Evolutionary conservation across 179 eudicot species (phyloP).

Genomic region (Beta lomatogona): DNA sequence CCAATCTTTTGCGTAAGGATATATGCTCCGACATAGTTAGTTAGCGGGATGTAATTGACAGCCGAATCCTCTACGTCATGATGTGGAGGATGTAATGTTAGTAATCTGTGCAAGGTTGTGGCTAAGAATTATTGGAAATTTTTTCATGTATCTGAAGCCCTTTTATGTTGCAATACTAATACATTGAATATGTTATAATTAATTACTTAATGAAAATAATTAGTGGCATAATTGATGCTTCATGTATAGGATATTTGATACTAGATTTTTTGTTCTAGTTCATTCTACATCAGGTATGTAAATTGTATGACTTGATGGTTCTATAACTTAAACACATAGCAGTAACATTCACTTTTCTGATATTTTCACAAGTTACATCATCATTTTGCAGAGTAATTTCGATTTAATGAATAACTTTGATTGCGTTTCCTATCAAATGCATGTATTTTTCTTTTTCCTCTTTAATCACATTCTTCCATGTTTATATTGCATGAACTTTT

Average conservation of each 20-base stretch:
- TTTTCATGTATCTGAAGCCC: background rate
- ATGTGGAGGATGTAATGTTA: conserved; percentile 3
- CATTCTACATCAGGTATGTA: background rate
- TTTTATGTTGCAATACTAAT: background rate
- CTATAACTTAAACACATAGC: background rate
- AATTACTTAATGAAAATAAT: background rate
- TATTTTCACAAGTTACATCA: too few relatives aligned
- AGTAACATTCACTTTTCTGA: background rate
- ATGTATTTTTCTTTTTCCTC: background rate
- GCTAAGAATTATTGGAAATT: conserved; percentile 9
- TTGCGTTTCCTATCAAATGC: background rate
- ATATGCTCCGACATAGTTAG: background rate
- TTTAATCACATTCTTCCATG: background rate
- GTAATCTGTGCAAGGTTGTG: conserved; percentile 6
- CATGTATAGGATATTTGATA: background rate
- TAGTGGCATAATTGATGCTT: background rate
- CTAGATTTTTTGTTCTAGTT: background rate
- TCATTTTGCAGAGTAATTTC: too few relatives aligned
- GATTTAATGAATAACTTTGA: background rate
- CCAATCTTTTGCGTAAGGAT: conserved; percentile 19
- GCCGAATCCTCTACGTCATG: background rate
- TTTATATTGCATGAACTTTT: background rate
- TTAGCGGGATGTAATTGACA: background rate
- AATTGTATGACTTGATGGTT: background rate
- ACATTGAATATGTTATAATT: background rate